Evolutionary conservation across 2,329 filamentous ascomycete species (phyloP), one percentile per base, ranked within the genome.

Genomic region (Microcera coccophila): DNA sequence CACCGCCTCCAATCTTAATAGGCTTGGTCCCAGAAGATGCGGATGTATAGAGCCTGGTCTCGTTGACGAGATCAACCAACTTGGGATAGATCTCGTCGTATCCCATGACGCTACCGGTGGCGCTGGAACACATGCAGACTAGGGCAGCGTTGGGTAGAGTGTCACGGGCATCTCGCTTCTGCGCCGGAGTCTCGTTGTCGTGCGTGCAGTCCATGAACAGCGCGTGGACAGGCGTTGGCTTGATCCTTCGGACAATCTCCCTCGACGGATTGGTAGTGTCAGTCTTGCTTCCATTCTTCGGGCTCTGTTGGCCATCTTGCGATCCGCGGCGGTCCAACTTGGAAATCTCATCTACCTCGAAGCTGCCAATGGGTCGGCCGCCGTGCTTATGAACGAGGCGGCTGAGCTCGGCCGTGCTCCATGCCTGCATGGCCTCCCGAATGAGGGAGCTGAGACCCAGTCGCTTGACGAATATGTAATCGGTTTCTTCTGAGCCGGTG

Each of bases 191-290:
- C 68, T 98, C 91, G 57, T 98, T 98, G 69, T 98, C 93, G 64
- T 98, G 93, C 0, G 94, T 98, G 66, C 94, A 98, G 63, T 98
- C 94, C 90, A 97, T 97, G 67, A 98, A 96, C 1, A 98, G 72
- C 1, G 91, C 93, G 53, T 95, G 90, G 0, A 97, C 85, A 4
- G 90, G 88, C 3, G 82, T 87, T n/a, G 86, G 84, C 53, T 88
- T 87, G 65, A 98, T 90, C 48, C 78, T 84, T 52, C 84, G 85
- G 52, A 95, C 76, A 15, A 87, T 78, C 56, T 91, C 85, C 26
- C 74, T 71, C 22, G 71, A 68, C 19, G 67, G 62, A 14, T 61
- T 59, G 26, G 54, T 61, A 5, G 65, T 59, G 12, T 63, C 63
- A 32, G 53, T 41, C n/a, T n/a, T n/a, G 5, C 40, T 44, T 8